Percentiles rank a stretch among this genome's conserved stretches.
phyloP scores from a whole-genome alignment of 2,329 filamentous ascomycete genomes.

The Ampelomyces quisqualis region DNA sequence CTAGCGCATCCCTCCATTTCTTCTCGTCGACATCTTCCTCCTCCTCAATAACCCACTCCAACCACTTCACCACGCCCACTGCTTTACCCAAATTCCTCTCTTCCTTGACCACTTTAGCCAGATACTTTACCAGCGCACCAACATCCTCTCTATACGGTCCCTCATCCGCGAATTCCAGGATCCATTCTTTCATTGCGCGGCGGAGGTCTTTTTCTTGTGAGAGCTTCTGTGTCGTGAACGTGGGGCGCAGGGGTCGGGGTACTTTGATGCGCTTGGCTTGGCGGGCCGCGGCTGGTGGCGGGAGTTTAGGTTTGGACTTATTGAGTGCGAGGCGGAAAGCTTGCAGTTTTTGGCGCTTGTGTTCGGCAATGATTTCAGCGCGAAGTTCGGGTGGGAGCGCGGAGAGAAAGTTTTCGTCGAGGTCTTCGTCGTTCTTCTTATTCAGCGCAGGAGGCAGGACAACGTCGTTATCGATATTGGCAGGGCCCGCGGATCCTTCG shows the following conservation, averaged over 20 bases:
- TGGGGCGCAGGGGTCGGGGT: slow-evolving; percentile 55
- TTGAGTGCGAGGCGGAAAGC: slow-evolving; percentile 30
- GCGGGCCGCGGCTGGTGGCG: slow-evolving; percentile 23
- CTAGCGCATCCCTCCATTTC: slow-evolving; percentile 44
- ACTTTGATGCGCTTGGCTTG: slow-evolving; percentile 42
- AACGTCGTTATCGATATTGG: slow-evolving; percentile 33
- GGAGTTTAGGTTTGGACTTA: slow-evolving; percentile 18
- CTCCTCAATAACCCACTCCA: slow-evolving; percentile 45
- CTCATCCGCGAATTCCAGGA: slow-evolving; percentile 66
- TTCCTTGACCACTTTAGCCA: slow-evolving; percentile 69
- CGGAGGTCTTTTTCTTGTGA: slow-evolving; percentile 64
- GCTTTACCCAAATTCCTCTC: slow-evolving; percentile 80
- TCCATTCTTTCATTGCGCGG: slow-evolving; percentile 74
- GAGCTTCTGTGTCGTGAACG: slow-evolving; percentile 62
- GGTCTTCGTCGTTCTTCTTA: slow-evolving; percentile 14
- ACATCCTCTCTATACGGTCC: slow-evolving; percentile 81
- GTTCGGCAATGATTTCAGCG: slow-evolving; percentile 72
- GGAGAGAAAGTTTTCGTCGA: slow-evolving; percentile 67
- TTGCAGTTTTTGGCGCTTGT: slow-evolving; percentile 47
- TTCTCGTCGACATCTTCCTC: slow-evolving; percentile 12
- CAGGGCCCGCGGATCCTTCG: slow-evolving; percentile 15
- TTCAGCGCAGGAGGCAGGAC: slow-evolving; percentile 16
- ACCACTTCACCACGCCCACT: slow-evolving; percentile 68
- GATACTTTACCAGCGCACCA: slow-evolving; percentile 69
- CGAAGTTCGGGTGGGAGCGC: slow-evolving; percentile 72